Base-by-base conservation (phyloP, 192 early-diverging fungal species). In the Funneliformis mosseae region DNA sequence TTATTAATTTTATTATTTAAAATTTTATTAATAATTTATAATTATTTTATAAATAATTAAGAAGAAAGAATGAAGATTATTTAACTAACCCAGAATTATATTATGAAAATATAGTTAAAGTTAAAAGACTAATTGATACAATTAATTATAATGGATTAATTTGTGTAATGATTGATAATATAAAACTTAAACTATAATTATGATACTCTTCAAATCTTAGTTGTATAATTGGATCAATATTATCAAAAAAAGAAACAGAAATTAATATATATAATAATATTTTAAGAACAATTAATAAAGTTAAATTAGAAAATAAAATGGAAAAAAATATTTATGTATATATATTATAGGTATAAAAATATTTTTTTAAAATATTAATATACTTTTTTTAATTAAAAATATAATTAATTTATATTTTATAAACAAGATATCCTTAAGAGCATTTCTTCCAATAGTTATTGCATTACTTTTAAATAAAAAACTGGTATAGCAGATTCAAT, bases 141-240 rank as follows among this genome's bases (percentile, higher is more conserved):
- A 77, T 64, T 61, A 79, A 39, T 79, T 81, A 39, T 77, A 81
- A 45, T 83, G 83, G 73, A 81, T 81, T 77, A 78, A 81, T 77
- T 83, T 82, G 78, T 81, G 80, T 43, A 82, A 81, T 79, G 74
- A 64, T 25, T 73, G 28, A 63, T 42, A 59, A 78, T 62, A 23
- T 84, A 84, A 76, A 72, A 72, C 39, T 72, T 27, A 7, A 33
- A 28, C 76, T 75, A 75, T 85, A 64, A 80, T 83, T 42, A 76
- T 69, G 69, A 86, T 81, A 11, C 94, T 92, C 91, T 87, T 92
- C 48, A 96, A 96, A 16, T 83, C 93, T 78, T 97, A 66, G 87
- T 90, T 21, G 61, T 78, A 78, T 69, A 39, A 23, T 77, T 42
- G 45, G 41, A 3, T 69, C 14, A 25, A 69, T 28, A 0, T 14